A percentile compares a stretch with the other conserved stretches of the same genome.
Evolutionary conservation across 441 rosid genomes (phyloP).

Genomic region (Corymbia citriodora): DNA sequence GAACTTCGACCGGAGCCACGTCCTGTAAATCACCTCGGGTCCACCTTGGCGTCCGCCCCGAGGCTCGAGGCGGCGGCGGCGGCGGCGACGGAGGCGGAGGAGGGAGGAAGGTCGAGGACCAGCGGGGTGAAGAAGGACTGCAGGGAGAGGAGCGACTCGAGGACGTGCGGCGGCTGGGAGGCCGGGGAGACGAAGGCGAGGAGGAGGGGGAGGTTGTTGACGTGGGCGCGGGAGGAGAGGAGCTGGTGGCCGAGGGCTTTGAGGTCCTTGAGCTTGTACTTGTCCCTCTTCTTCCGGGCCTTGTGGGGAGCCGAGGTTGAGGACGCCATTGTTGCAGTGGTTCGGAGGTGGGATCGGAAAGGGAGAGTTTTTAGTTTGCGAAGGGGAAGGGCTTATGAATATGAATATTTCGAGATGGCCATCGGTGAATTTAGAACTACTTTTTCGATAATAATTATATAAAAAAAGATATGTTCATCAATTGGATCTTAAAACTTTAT

Average conservation of each 20-base stretch:
- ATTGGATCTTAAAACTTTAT: background rate
- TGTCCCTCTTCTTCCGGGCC: conserved; percentile 22
- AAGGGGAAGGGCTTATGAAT: background rate
- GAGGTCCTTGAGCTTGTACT: conserved; percentile 45
- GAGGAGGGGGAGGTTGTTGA: conserved; percentile 78
- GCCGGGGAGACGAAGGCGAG: conserved; percentile 53
- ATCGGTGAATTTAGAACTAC: background rate
- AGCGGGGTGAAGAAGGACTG: conserved; percentile 86
- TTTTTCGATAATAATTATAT: background rate
- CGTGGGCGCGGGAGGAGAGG: conserved; percentile 59
- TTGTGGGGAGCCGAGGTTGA: conserved; percentile 16
- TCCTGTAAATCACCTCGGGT: conserved; percentile 49
- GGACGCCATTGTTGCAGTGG: conserved; percentile 38
- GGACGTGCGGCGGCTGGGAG: conserved; percentile 51
- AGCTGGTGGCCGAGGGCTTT: conserved; percentile 59
- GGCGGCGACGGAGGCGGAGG: conserved; percentile 15
- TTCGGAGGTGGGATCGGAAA: background rate
- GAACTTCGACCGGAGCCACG: conserved; percentile 82
- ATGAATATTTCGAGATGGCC: background rate
- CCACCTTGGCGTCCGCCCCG: conserved; percentile 19
- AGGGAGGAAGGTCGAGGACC: conserved; percentile 61
- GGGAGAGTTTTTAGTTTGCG: background rate
- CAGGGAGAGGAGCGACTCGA: conserved; percentile 83
- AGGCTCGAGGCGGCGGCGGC: conserved; percentile 11
- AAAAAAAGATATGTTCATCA: background rate